Evolutionary conservation across 1,284 basidiomycete species (phyloP), one percentile per base, ranked within the genome.

Genomic region (Ganoderma meredithae): DNA sequence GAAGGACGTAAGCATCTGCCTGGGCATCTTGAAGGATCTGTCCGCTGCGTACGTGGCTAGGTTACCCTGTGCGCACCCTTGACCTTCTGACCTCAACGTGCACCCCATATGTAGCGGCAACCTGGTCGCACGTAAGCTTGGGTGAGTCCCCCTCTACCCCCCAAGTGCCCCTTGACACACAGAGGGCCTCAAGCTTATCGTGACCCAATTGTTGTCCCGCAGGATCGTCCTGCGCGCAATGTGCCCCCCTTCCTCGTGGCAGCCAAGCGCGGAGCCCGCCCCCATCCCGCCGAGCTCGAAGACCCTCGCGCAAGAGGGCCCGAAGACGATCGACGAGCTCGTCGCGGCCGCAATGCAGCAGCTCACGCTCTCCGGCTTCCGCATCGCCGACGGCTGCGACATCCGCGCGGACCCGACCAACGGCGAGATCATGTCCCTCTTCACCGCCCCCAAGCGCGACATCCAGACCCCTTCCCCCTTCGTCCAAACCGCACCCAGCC

Each of bases 1-100:
- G 80, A 80, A 79, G 47, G 91, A 93, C 73, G 87, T 94, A 19
- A 80, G 87, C 67, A 87, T 85, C 69, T 90, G 89, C 71, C 84
- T 92, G 78, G 77, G 84, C 9, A 83, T 86, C 3, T 75, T 92
- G 36, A 81, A 83, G 53, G 75, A 76, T 12, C 81, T 83, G 65
- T 89, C 47, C 1, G 47, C 91, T 74, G 72, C 79, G 36, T 78
- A 81, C 72, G 88, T 73, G 63, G 79, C 63, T 8, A 8, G 9
- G 4, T 31, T 2, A 3, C 36, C 3, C 0, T 2, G 2, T 8
- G 22, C 13, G 1, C 25, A 2, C 19, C 1, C 27, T 9, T 0
- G 8, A 0, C 86, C 1, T 9, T 27, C 44, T 10, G 49, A 47
- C 58, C 10, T 49, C 40, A 8, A 13, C 3, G 25, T 31, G 5